phyloP scores from a whole-genome alignment of 23 red algal genomes.

The Gracilaria domingensis region DNA sequence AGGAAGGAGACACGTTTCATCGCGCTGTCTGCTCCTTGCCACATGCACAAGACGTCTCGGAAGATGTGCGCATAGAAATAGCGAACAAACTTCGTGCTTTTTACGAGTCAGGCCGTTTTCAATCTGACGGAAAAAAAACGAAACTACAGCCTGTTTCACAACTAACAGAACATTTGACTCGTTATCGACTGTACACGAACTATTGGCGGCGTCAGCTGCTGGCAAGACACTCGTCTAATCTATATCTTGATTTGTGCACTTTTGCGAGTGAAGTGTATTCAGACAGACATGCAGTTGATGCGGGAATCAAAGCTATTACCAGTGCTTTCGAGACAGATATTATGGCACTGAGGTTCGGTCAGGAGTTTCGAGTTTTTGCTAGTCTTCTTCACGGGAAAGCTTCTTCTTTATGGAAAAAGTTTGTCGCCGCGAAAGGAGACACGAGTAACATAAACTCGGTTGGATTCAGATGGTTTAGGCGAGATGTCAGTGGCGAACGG shows the following conservation, averaged over 20 bases:
- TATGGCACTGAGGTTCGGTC: background rate
- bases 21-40: background rate
- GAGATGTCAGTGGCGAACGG: background rate
- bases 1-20: background rate
- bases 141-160: background rate
- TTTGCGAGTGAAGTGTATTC: too few species aligned
- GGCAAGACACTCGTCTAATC: background rate
- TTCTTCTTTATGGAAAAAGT: background rate
- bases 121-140: background rate
- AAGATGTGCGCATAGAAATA: background rate
- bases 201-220: background rate
- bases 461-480: too few species aligned
- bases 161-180: background rate
- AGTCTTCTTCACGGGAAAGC: background rate
- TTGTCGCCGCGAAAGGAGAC: background rate
- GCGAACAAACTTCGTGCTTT: background rate
- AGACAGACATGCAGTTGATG: background rate
- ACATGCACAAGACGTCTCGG: background rate
- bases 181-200: background rate
- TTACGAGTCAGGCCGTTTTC: background rate
- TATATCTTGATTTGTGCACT: background rate
- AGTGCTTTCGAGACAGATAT: conserved; percentile 14
- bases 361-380: background rate
- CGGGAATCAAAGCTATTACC: background rate
- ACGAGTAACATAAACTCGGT: background rate